Evolutionary conservation across 2,329 filamentous ascomycete species (phyloP).

Genomic region (Neonectria ditissima): DNA sequence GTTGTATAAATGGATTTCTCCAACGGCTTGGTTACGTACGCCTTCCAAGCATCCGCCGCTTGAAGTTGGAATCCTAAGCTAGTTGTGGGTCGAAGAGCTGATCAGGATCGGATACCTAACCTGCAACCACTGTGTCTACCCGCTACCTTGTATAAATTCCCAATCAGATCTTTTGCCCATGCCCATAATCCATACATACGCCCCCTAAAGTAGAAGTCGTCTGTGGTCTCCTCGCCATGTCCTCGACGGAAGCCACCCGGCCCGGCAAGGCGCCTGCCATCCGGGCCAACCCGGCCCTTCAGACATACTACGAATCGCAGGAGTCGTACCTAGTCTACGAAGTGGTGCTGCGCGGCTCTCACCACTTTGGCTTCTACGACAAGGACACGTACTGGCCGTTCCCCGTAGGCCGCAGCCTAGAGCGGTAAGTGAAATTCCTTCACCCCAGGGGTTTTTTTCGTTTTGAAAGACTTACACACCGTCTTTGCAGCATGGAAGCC

Average conservation of each 20-base stretch:
- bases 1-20: background rate
- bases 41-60: background rate
- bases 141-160: background rate
- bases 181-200: background rate
- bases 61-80: background rate
- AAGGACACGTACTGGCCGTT: slow-evolving; percentile 61
- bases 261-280: slow-evolving; percentile 44
- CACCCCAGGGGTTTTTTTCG: no score
- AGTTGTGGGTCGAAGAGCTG: background rate
- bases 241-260: background rate
- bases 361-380: slow-evolving; percentile 64
- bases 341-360: slow-evolving; percentile 58
- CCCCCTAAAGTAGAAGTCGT: background rate
- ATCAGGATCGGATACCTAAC: background rate
- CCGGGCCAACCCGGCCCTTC: slow-evolving; percentile 53
- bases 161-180: background rate
- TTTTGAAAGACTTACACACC: slow-evolving; percentile 7
- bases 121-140: background rate
- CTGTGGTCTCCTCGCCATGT: background rate
- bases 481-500: slow-evolving; percentile 60
- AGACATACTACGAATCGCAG: slow-evolving; percentile 59
- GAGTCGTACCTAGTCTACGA: slow-evolving; percentile 59
- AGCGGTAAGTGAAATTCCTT: slow-evolving; percentile 11
- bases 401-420: slow-evolving; percentile 55
- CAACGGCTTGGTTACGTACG: background rate